Conservation (phyloP, 2,329 filamentous ascomycete genomes). For the Fusarium proliferatum region DNA sequence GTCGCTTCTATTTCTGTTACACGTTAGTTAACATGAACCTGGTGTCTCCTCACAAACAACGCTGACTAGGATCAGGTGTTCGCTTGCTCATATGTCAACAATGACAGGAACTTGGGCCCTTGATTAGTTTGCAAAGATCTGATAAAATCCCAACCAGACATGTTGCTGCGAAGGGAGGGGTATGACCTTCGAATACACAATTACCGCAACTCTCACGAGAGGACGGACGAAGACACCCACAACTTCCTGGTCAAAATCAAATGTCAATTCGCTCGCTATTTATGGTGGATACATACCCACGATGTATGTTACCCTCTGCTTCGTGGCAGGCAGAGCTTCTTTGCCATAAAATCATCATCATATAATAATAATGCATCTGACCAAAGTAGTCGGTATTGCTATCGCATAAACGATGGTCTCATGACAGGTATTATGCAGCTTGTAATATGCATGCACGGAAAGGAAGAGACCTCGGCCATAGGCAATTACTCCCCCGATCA, state of each 20-base stretch:
- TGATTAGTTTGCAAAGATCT: slow-evolving; percentile 18
- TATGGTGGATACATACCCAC: neutral
- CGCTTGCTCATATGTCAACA: slow-evolving; percentile 20
- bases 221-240: neutral
- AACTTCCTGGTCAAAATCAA: neutral
- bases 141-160: slow-evolving; percentile 19
- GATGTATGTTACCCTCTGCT: slow-evolving; percentile 1
- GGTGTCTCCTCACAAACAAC: slow-evolving; percentile 18
- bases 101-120: slow-evolving; percentile 7
- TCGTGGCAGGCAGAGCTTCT: neutral
- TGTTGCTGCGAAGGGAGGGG: neutral
- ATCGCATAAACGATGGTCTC: slow-evolving; percentile 7
- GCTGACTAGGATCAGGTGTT: slow-evolving; percentile 7
- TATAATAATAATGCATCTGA: neutral
- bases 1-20: slow-evolving; percentile 11
- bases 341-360: neutral
- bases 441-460: slow-evolving; percentile 8
- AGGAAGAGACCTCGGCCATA: slow-evolving; percentile 4
- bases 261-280: neutral
- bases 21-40: slow-evolving; percentile 13
- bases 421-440: slow-evolving; percentile 15
- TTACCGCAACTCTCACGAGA: neutral
- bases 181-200: neutral
- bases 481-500: slow-evolving; percentile 11
- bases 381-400: neutral